Evolutionary conservation across 176 grass and related monocot genomes (phyloP), one percentile per base, ranked within the genome.

Genomic region (Hordeum marinum): DNA sequence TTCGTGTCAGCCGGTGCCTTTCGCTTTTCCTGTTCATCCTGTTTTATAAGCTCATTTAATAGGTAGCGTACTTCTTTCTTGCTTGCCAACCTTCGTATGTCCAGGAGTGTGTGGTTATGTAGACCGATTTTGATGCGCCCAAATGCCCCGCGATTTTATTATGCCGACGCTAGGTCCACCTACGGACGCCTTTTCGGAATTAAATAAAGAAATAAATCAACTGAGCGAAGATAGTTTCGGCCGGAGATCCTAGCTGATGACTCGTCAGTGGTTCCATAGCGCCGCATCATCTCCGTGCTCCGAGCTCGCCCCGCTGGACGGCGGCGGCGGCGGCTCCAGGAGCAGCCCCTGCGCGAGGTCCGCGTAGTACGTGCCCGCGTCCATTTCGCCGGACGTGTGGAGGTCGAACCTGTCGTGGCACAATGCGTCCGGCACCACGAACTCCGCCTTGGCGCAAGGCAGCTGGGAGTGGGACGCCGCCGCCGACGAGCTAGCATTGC

Each of bases 331-430:
- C 26, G 86, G 85, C 24, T 86, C 79, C 60, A 93, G 36, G 54
- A 93, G 83, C n/a, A 93, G 20, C 21, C 69, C 88, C 72, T 93
- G 63, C 11, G 91, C 91, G n/a, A 90, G 65, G 84, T 52, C 83
- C 4, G 84, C 68, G 27, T 90, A 90, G 68, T 92, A 90, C 62
- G 18, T 25, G 14, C 32, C 84, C 46, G 74, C 5, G 70, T 90
- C 84, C 54, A 78, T 82, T 17, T 66, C 87, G 3, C 48, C 87
- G 6, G 86, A 88, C 86, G 60, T 45, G 68, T 72, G 23, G 0
- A 78, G 8, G 55, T 84, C 76, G 68, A 87, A 43, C 62, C 58
- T 31, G 12, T 5, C 31, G 10, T 13, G 42, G 78, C 81, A 40
- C 68, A 64, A 40, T 36, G 72, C 29, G 14, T 50, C 46, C 46